Base-by-base conservation (phyloP, 192 early-diverging fungal genomes). In the Rhizoclosmatium globosum region DNA sequence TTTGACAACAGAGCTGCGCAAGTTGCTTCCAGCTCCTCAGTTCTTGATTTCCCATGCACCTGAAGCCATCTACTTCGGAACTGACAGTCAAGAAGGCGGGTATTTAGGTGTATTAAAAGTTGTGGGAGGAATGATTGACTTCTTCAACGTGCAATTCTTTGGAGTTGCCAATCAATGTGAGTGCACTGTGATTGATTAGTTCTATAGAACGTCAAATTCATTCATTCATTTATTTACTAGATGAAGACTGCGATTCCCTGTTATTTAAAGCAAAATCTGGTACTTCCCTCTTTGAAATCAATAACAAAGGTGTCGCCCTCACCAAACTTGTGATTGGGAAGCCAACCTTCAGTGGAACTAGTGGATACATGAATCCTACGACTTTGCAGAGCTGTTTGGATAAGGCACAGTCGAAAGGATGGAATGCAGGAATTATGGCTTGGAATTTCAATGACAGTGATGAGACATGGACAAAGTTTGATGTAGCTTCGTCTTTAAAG, bases 131-230 rank as follows among this genome's bases (percentile, higher is more conserved):
- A 31, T 65, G 6, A 65, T 65, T 65, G 64, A 65, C 38, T 65
- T 65, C 39, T 65, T 38, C n/a, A 65, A 65, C 39, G 38, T 65
- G n/a, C 64, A 65, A 39, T 65, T 65, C 39, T 65, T 38, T 65
- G 39, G 39, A 39, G 64, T n/a, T 31, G 31, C 31, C 31, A 31
- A 31, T 31, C 31, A 31, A 31, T 31, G 31, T 31, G 31, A 31
- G 31, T 31, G 31, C 31, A 31, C 31, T 31, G 31, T 31, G 31
- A 0, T 31, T 31, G 31, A 31, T 31, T 31, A 31, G 31, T 31
- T 31, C 31, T 31, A 31, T 31, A 31, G 31, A 31, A 31, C 31
- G 31, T 31, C 31, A 31, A 31, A 31, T 31, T 31, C 31, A 31
- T 2, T 17, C 3, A 3, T 58, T 58, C 6, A 3, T 58, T 19